Evolutionary conservation across 768 basidiomycete genomes (phyloP), one percentile per base, ranked within the genome.

Genomic region (Chlorophyllum brunneum): DNA sequence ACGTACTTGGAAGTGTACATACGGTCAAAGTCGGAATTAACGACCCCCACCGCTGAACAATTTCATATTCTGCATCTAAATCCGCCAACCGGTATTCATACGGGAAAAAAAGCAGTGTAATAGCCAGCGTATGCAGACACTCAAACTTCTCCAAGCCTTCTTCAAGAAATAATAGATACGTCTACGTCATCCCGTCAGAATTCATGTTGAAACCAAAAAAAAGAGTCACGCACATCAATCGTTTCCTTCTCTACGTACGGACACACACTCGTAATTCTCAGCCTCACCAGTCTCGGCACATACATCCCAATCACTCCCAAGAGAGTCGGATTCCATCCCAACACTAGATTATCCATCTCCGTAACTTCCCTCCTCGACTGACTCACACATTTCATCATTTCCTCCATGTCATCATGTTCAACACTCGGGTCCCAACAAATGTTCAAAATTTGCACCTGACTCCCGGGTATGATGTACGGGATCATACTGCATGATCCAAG

Each of bases 291-390:
- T n/a, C 45, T 29, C 2, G 58, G 56, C 5, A 56, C 31, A 51
- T 18, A 24, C 24, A 11, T 38, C 18, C 36, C 56, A 37, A 59
- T 47, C 11, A 54, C 39, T 16, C 43, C 44, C n/a, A 59, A 22
- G 43, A 59, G 30, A 37, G 20, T 27, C 15, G 41, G 41, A 20
- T 54, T 53, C 58, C 58, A 59, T 36, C 56, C 50, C 15, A 49
- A n/a, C 13, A 54, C 48, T 16, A 59, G 34, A 34, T 59, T 59
- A 34, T 59, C 58, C 52, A 59, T 36, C 31, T 46, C 48, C 5
- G 24, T n/a, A 33, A 59, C 26, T 3, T 23, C 39, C 5, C 16
- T 48, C 9, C 27, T 56, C 3, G 56, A 56, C 37, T 30, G 22
- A 4, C 41, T 39, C 20, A 56, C 30, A 34, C 42, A 18, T 16